These are phyloP conservation scores for Purpureocillium lavendulum DNA, from an alignment of 2,329 filamentous ascomycete species.

Conservation along the genomic window DNA sequence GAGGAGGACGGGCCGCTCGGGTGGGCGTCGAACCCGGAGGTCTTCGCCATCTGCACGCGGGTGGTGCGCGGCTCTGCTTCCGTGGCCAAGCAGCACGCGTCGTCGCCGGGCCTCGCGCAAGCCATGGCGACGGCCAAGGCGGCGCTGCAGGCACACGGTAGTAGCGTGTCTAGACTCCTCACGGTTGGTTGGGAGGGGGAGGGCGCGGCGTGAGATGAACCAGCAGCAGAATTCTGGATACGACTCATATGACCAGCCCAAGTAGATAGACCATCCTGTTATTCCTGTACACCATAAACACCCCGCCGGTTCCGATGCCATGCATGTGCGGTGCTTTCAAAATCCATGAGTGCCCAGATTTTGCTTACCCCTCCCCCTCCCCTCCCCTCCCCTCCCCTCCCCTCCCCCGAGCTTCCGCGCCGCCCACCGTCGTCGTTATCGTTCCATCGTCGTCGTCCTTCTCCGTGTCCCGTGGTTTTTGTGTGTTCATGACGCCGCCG, in stretches of 20 bases:
- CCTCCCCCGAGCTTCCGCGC: no score
- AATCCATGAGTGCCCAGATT: background rate
- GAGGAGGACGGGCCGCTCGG: constrained; percentile 59
- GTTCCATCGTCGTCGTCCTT: no score
- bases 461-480: no score
- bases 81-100: constrained; percentile 14
- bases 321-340: background rate
- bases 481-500: no score
- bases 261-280: background rate
- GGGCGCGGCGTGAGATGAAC: no score
- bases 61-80: constrained; percentile 32
- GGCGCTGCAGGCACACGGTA: constrained; percentile 1
- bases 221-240: no score
- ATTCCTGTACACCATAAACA: background rate
- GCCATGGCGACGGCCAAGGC: constrained; percentile 4
- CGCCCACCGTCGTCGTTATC: no score
- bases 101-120: constrained; percentile 5
- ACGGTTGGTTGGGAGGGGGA: constrained; percentile 8
- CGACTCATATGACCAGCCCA: no score
- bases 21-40: constrained; percentile 60
- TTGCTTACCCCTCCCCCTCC: no score
- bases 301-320: background rate
- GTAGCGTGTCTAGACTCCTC: constrained; percentile 19
- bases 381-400: no score
- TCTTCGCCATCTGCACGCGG: constrained; percentile 52